phyloP scores from a whole-genome alignment of 352 stramenopile species.

The Pythium myriotylum region DNA sequence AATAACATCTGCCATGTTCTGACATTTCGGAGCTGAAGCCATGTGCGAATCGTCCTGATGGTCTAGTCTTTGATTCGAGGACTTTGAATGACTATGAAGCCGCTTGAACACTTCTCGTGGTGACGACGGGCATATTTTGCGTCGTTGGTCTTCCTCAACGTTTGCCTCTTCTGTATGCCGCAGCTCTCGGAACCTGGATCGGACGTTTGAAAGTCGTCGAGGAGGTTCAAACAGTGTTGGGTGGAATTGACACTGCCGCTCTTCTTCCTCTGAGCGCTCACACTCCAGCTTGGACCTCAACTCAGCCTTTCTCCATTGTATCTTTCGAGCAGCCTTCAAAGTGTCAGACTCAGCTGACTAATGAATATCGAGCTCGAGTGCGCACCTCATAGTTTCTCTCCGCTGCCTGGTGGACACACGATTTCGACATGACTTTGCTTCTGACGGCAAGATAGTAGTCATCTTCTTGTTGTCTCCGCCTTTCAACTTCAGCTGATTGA shows the following conservation, averaged over 20 bases:
- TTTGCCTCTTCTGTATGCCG: background rate
- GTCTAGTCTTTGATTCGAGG: background rate
- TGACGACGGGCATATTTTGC: background rate
- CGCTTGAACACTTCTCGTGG: constrained; percentile 14
- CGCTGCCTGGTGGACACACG: constrained; percentile 30
- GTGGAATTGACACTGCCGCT: constrained; percentile 41
- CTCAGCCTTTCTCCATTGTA: constrained; percentile 40
- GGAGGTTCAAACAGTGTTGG: constrained; percentile 26
- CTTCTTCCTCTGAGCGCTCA: constrained; percentile 26
- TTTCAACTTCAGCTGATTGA: background rate
- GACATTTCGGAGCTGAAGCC: no score
- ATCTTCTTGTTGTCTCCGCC: constrained; percentile 30
- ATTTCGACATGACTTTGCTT: constrained; percentile 21
- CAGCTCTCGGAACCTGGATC: constrained; percentile 4
- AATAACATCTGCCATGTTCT: background rate
- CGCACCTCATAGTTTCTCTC: constrained; percentile 41
- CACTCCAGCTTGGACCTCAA: constrained; percentile 32
- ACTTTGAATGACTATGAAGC: constrained; percentile 4
- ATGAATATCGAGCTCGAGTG: background rate
- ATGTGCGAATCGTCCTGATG: background rate
- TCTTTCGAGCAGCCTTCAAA: constrained; percentile 19
- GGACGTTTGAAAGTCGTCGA: background rate
- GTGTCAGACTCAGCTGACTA: background rate
- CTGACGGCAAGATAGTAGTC: constrained; percentile 23
- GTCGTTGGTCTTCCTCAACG: background rate